A percentile compares a stretch with the other conserved stretches of the same genome.
Conservation (phyloP, 164 flowering plant species). For the Vitis rotundifolia region DNA sequence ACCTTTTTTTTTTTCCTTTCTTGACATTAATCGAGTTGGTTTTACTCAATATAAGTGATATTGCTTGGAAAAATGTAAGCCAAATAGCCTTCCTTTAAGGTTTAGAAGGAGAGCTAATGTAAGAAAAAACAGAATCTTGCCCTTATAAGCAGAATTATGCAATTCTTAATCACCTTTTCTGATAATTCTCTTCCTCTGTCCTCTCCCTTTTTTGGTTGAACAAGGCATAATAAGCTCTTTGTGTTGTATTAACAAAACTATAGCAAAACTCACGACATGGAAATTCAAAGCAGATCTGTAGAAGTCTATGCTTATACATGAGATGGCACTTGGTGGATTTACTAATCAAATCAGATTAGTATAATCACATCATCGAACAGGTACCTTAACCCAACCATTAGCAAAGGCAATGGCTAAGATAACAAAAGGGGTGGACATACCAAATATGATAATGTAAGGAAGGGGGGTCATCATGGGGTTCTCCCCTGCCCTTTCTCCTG, state of each 20-base stretch:
- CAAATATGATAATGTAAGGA: slow-evolving; percentile 90
- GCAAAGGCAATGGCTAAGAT: slow-evolving; percentile 88
- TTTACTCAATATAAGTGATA: too few relatives aligned
- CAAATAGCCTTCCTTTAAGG: too few relatives aligned
- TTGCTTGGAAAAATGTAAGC: too few relatives aligned
- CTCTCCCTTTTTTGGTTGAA: too few relatives aligned
- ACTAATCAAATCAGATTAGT: not conserved
- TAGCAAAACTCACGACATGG: not conserved
- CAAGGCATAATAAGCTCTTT: too few relatives aligned
- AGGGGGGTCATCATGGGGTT: slow-evolving; percentile 95
- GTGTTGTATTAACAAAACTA: too few relatives aligned
- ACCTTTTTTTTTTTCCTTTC: not conserved
- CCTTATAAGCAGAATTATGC: too few relatives aligned
- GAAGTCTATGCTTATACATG: not conserved
- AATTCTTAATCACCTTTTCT: too few relatives aligned
- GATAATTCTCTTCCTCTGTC: too few relatives aligned
- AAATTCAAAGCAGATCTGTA: not conserved
- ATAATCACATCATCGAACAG: slow-evolving; percentile 50
- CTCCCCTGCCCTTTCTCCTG: slow-evolving; percentile 93
- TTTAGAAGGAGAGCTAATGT: too few relatives aligned
- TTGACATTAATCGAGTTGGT: too few relatives aligned
- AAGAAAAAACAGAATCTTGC: too few relatives aligned
- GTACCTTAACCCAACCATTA: slow-evolving; percentile 94
- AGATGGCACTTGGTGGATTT: not conserved
- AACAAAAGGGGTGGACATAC: slow-evolving; percentile 93